Conservation (phyloP, 2,329 filamentous ascomycete species). For the Apiospora malaysiana region DNA sequence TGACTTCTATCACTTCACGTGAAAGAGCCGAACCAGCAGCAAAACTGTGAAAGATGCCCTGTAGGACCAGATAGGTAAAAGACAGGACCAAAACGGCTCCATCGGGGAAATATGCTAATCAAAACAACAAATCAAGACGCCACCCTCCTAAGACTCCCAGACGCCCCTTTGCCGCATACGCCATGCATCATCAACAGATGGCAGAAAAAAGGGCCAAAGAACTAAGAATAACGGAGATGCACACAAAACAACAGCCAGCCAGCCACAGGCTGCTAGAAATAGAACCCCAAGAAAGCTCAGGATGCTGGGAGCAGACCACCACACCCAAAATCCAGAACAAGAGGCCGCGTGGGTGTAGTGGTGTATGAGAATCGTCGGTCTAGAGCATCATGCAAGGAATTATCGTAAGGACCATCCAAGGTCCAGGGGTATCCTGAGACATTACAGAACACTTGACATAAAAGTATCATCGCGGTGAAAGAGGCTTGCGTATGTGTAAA, state of each 20-base stretch:
- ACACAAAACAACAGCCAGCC: slow-evolving; percentile 31
- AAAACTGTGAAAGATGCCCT: slow-evolving; percentile 5
- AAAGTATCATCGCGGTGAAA: slow-evolving; percentile 28
- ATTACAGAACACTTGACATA: slow-evolving; percentile 32
- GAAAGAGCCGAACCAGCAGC: slow-evolving; percentile 15
- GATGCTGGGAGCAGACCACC: slow-evolving; percentile 25
- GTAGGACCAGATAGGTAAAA: slow-evolving; percentile 18
- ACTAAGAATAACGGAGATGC: slow-evolving; percentile 30
- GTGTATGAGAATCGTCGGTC: slow-evolving; percentile 31
- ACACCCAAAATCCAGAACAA: slow-evolving; percentile 21
- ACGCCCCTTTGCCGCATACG: slow-evolving; percentile 28
- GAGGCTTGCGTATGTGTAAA: slow-evolving; percentile 23
- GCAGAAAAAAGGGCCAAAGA: slow-evolving; percentile 26
- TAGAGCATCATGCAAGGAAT: slow-evolving; percentile 35
- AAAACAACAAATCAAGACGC: slow-evolving; percentile 27
- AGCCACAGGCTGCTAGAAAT: slow-evolving; percentile 26
- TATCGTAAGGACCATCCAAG: slow-evolving; percentile 38
- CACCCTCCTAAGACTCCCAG: slow-evolving; percentile 29
- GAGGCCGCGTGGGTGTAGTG: slow-evolving; percentile 26
- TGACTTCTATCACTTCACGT: slow-evolving; percentile 3
- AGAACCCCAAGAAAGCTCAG: slow-evolving; percentile 20
- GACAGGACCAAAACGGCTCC: slow-evolving; percentile 23
- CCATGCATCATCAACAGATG: slow-evolving; percentile 28
- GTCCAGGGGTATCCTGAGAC: slow-evolving; percentile 37
- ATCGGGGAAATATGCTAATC: slow-evolving; percentile 26